These are phyloP conservation scores for Pleurotus citrinopileatus DNA, from an alignment of 768 basidiomycete genomes.

Conservation along the genomic window DNA sequence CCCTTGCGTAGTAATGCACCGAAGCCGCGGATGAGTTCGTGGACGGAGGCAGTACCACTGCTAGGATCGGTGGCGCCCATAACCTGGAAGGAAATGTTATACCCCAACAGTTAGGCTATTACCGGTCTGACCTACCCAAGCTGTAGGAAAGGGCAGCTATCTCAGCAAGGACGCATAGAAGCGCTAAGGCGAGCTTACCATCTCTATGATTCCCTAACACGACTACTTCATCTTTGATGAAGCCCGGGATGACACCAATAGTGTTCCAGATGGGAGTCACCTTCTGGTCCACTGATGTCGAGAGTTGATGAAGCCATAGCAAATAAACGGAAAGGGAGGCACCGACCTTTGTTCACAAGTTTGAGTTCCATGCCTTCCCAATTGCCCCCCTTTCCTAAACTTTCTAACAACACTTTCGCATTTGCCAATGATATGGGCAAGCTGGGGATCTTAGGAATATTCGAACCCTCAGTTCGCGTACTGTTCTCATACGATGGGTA, in stretches of 20 bases:
- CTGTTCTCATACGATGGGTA: constrained; percentile 66
- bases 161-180: neutral
- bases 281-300: constrained; percentile 19
- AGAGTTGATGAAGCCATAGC: neutral
- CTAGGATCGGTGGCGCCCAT: constrained; percentile 57
- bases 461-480: constrained; percentile 46
- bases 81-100: constrained; percentile 28
- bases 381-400: constrained; percentile 41
- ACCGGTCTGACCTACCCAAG: constrained; percentile 4
- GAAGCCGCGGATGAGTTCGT: constrained; percentile 56
- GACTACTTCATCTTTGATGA: constrained; percentile 1
- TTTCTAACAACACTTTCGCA: constrained; percentile 52
- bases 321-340: neutral
- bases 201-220: constrained; percentile 8
- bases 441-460: constrained; percentile 55
- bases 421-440: constrained; percentile 69
- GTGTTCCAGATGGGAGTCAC: constrained; percentile 14
- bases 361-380: constrained; percentile 39
- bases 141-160: neutral
- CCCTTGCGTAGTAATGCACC: constrained; percentile 48
- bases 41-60: constrained; percentile 53
- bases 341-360: constrained; percentile 55
- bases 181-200: neutral
- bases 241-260: constrained; percentile 5
- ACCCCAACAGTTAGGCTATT: constrained; percentile 18